phyloP scores from a whole-genome alignment of 2,329 filamentous ascomycete genomes.

The Talaromyces amestolkiae region DNA sequence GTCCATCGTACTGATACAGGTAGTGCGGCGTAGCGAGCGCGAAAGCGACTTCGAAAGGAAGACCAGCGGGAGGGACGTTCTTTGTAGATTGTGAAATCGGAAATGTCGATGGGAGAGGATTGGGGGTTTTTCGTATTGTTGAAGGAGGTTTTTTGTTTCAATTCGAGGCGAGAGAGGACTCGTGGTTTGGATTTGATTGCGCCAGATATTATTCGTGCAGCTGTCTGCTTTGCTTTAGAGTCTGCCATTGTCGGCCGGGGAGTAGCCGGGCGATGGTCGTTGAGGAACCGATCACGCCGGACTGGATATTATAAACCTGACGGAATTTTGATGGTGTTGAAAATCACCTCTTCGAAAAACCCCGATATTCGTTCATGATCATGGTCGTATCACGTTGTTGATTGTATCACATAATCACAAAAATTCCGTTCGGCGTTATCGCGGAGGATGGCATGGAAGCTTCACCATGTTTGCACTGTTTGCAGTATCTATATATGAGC shows the following conservation, averaged over 20 bases:
- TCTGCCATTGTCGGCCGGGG: conserved; percentile 12
- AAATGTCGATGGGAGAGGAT: conserved; percentile 8
- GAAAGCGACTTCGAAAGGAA: conserved; percentile 28
- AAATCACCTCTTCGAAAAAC: background rate
- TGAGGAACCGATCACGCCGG: background rate
- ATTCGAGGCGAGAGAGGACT: conserved; percentile 24
- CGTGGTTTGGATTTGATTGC: conserved; percentile 21
- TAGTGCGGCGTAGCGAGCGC: conserved; percentile 29
- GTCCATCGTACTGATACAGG: conserved; percentile 29
- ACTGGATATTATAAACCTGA: background rate
- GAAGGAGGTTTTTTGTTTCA: conserved; percentile 20
- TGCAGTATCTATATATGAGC: conserved; percentile 9
- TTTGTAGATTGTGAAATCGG: conserved; percentile 7
- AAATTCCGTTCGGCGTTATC: conserved; percentile 1
- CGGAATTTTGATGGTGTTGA: too few species aligned
- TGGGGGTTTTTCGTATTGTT: background rate
- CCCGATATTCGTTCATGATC: background rate
- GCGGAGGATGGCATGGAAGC: background rate
- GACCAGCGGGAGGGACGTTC: conserved; percentile 20
- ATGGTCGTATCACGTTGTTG: background rate
- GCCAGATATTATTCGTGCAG: conserved; percentile 1
- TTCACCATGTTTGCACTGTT: conserved; percentile 23
- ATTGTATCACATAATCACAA: background rate
- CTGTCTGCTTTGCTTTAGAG: conserved; percentile 15
- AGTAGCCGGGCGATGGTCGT: background rate